Conservation (phyloP, 169 alveolate species). For the Plasmodium malariae region DNA sequence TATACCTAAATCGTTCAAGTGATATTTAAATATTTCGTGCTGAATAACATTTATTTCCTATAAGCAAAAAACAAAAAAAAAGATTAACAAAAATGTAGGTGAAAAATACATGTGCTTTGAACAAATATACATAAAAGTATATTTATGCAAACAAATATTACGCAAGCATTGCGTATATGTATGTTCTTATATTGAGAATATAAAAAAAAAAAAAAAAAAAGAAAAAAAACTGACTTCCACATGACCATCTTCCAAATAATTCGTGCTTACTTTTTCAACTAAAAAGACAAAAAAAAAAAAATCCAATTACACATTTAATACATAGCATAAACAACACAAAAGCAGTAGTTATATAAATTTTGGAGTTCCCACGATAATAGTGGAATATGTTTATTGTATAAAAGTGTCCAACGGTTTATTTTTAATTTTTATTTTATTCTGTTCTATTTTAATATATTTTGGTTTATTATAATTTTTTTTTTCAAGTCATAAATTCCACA, state of each 20-base stretch:
- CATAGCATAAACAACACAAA: not conserved
- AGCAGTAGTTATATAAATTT: no score
- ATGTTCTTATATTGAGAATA: no score
- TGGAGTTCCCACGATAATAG: no score
- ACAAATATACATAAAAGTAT: not conserved
- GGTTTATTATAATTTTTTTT: no score
- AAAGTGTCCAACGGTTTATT: no score
- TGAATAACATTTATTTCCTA: conserved; percentile 29
- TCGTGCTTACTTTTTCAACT: conserved; percentile 63
- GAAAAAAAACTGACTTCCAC: conserved; percentile 17
- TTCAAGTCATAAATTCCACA: no score
- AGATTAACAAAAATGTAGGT: no score
- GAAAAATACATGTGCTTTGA: not conserved
- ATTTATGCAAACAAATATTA: not conserved
- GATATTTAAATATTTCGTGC: conserved; percentile 22
- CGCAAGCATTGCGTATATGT: no score
- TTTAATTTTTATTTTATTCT: no score
- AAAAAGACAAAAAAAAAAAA: conserved; percentile 7
- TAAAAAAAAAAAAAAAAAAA: not conserved
- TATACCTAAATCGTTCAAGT: conserved; percentile 18
- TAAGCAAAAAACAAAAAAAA: conserved; percentile 1
- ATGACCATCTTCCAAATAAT: conserved; percentile 30
- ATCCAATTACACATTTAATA: not conserved
- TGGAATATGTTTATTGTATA: no score
- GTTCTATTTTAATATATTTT: no score